Conservation (phyloP, 495 filamentous ascomycete genomes). For the Aspergillus sclerotiicarbonarius region DNA sequence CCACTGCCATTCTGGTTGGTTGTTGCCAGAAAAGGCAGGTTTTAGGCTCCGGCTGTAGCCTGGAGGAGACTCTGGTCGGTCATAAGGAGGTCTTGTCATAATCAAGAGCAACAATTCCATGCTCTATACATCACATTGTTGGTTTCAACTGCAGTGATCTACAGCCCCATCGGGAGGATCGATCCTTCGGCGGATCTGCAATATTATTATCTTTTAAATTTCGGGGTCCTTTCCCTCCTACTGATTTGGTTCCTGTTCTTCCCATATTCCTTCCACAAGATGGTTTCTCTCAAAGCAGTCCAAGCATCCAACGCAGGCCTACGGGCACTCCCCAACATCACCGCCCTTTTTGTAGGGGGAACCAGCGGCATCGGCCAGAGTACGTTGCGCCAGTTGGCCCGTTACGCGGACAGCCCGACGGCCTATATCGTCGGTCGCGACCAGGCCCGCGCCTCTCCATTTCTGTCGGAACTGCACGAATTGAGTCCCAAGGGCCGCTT, state of each 20-base stretch:
- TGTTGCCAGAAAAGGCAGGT: background rate
- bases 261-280: background rate
- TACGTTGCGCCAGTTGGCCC: conserved; percentile 32
- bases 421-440: conserved; percentile 37
- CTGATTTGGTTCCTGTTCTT: background rate
- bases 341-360: conserved; percentile 40
- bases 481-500: conserved; percentile 51
- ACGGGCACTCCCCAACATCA: conserved; percentile 11
- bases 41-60: too few species aligned
- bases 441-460: conserved; percentile 35
- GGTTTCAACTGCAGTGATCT: background rate
- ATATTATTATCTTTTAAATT: background rate
- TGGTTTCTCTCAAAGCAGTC: conserved; percentile 22
- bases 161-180: background rate
- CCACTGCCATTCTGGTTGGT: background rate
- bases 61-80: background rate
- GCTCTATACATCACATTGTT: background rate
- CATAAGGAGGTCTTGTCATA: background rate
- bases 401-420: conserved; percentile 26
- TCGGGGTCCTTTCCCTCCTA: background rate
- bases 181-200: background rate
- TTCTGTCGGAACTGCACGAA: conserved; percentile 42
- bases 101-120: background rate
- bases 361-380: conserved; percentile 40
- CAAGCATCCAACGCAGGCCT: conserved; percentile 21